phyloP scores from a whole-genome alignment of 768 basidiomycete species.

The Pleurotus djamor region DNA sequence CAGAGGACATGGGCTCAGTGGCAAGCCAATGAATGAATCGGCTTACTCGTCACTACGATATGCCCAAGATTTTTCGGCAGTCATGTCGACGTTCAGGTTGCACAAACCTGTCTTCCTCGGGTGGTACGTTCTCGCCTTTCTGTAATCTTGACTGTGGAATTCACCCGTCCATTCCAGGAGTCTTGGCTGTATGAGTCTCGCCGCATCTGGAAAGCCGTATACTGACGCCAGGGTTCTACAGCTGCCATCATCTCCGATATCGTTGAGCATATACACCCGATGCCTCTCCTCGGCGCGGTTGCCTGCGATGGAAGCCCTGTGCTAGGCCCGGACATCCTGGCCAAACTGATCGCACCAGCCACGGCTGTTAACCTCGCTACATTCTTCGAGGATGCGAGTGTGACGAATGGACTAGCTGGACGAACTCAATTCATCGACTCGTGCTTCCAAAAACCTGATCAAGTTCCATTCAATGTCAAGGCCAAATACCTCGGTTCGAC shows the following conservation, averaged over 20 bases:
- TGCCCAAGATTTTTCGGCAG: not conserved
- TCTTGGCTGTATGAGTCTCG: conserved; percentile 16
- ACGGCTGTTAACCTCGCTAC: conserved; percentile 10
- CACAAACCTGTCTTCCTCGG: conserved; percentile 26
- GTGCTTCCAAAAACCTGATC: conserved; percentile 21
- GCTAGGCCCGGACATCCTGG: conserved; percentile 14
- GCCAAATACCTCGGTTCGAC: conserved; percentile 21
- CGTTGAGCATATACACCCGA: conserved; percentile 20
- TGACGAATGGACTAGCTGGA: conserved; percentile 14
- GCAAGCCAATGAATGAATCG: conserved; percentile 5
- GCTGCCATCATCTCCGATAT: conserved; percentile 27
- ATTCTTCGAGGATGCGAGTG: conserved; percentile 18
- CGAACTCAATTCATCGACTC: conserved; percentile 21
- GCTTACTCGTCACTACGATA: conserved; percentile 8
- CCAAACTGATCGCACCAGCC: conserved; percentile 10
- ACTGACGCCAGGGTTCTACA: conserved; percentile 2
- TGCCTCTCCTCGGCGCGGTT: conserved; percentile 24
- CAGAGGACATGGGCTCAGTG: conserved; percentile 15
- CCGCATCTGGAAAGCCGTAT: too few relatives aligned
- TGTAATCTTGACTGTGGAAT: too few relatives aligned
- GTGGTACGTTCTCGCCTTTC: conserved; percentile 21
- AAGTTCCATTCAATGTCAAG: conserved; percentile 20
- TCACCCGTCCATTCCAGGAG: conserved; percentile 13
- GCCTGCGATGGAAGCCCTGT: conserved; percentile 23
- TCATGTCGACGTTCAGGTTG: not conserved